phyloP scores from a whole-genome alignment of 331 rosid species.

The Pyracantha coccinea region DNA sequence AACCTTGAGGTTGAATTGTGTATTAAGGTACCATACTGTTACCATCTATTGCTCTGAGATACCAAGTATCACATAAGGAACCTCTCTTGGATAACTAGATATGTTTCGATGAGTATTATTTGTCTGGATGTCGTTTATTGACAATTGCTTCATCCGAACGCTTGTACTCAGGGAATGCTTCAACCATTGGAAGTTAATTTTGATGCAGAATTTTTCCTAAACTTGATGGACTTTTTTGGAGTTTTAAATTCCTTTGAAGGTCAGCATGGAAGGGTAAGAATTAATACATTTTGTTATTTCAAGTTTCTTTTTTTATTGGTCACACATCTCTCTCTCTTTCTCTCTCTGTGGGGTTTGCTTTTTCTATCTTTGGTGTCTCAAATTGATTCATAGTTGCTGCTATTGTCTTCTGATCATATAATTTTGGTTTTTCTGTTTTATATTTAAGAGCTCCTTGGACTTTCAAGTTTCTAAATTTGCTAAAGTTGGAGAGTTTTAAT shows the following conservation, averaged over 20 bases:
- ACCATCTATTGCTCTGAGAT: constrained; percentile 10
- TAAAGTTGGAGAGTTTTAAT: not conserved
- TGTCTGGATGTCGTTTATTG: not conserved
- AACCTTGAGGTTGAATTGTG: constrained; percentile 40
- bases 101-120: not conserved
- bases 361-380: not conserved
- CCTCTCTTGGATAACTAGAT: constrained; percentile 5
- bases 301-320: not conserved
- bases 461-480: not conserved
- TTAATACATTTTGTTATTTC: not conserved
- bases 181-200: constrained; percentile 55
- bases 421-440: too few species aligned
- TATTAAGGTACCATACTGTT: constrained; percentile 45
- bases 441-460: not conserved
- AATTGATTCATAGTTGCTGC: not conserved
- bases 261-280: constrained; percentile 72
- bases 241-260: constrained; percentile 50
- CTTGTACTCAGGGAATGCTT: constrained; percentile 51
- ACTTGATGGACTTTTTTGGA: constrained; percentile 43
- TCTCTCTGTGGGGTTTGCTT: not conserved
- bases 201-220: constrained; percentile 39
- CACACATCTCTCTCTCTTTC: not conserved
- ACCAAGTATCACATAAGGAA: constrained; percentile 8
- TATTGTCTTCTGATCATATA: not conserved
- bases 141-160: constrained; percentile 1